Conservation (phyloP, 176 grass and related monocot species). For the Poa pratensis region DNA sequence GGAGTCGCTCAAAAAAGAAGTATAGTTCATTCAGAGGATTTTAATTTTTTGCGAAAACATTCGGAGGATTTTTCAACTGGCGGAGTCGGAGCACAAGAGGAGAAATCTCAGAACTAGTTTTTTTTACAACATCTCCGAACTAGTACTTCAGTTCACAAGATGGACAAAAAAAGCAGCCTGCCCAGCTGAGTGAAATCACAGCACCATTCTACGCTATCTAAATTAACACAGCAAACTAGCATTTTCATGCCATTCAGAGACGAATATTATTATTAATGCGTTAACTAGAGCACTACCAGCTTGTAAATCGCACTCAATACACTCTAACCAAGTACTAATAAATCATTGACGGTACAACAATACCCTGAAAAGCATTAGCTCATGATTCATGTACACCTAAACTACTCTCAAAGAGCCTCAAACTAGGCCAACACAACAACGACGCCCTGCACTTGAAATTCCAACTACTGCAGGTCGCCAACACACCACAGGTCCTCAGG, state of each 20-base stretch:
- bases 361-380: constrained; percentile 33
- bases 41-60: no score
- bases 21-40: no score
- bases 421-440: background rate
- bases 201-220: background rate
- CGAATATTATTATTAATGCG: background rate
- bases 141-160: background rate
- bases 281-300: constrained; percentile 14
- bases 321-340: constrained; percentile 1
- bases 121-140: background rate
- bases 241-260: constrained; percentile 3
- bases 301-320: background rate
- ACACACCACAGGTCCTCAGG: constrained; percentile 21
- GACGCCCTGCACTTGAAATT: background rate
- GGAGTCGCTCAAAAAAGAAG: no score
- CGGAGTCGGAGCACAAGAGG: background rate
- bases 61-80: background rate
- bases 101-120: background rate
- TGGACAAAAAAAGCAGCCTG: background rate
- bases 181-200: background rate
- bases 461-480: background rate
- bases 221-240: no score
- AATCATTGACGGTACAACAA: constrained; percentile 28
- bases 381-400: constrained; percentile 37
- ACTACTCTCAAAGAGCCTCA: constrained; percentile 19